Conservation (phyloP, 495 filamentous ascomycete species). For the Friedmanniomyces simplex region DNA sequence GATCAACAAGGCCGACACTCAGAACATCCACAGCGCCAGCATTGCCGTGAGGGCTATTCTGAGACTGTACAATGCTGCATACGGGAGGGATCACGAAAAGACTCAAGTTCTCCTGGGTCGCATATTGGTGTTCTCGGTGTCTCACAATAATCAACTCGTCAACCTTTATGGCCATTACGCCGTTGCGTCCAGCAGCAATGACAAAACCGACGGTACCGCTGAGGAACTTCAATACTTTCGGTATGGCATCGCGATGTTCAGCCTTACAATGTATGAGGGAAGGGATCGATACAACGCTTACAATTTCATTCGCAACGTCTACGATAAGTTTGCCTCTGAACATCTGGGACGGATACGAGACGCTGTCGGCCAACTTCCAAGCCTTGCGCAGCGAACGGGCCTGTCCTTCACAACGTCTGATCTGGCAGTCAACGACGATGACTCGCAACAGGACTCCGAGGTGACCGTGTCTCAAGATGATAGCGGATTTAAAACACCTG, state of each 20-base stretch:
- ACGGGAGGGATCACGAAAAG: background rate
- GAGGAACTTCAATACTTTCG: slow-evolving; percentile 1
- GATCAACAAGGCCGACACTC: no score
- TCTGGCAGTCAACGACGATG: background rate
- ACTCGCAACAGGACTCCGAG: slow-evolving; percentile 6
- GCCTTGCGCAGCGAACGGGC: background rate
- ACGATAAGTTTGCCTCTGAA: slow-evolving; percentile 3
- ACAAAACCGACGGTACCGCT: background rate
- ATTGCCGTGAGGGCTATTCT: background rate
- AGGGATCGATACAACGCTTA: slow-evolving; percentile 2
- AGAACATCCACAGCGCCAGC: no score
- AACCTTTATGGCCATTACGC: slow-evolving; percentile 5
- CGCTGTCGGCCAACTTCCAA: background rate
- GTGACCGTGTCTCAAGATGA: background rate
- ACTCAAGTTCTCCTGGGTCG: slow-evolving; percentile 1
- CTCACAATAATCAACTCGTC: background rate
- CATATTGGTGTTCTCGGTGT: slow-evolving; percentile 3
- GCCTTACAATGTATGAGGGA: background rate
- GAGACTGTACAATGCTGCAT: background rate
- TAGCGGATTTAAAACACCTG: background rate
- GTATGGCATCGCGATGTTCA: slow-evolving; percentile 3
- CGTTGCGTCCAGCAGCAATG: background rate
- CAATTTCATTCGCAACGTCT: slow-evolving; percentile 5
- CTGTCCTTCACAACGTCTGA: slow-evolving; percentile 3
- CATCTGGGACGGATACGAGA: slow-evolving; percentile 1